These are phyloP conservation scores for Candida gorgasii DNA, from an alignment of 805 yeast species.

Conservation along the genomic window DNA sequence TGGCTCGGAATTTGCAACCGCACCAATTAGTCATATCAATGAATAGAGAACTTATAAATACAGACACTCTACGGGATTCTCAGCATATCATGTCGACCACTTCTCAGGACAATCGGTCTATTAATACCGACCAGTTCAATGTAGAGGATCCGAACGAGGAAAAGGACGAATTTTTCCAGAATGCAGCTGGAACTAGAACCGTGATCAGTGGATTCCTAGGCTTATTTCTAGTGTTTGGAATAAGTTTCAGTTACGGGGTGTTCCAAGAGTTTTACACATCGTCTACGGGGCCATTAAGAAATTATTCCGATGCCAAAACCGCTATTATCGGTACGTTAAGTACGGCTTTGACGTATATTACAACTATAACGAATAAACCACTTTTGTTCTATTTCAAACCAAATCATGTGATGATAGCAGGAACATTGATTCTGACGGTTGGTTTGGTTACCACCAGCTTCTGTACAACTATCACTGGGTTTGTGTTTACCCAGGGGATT, in stretches of 20 bases:
- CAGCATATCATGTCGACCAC: neutral
- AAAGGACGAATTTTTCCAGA: constrained; percentile 8
- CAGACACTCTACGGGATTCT: neutral
- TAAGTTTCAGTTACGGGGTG: constrained; percentile 37
- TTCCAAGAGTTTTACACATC: constrained; percentile 36
- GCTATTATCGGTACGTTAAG: constrained; percentile 36
- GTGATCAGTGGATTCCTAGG: constrained; percentile 21
- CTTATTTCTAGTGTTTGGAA: constrained; percentile 37
- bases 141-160: constrained; percentile 1
- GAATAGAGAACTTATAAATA: too few species aligned
- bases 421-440: constrained; percentile 24
- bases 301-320: constrained; percentile 24
- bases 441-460: constrained; percentile 31
- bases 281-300: constrained; percentile 26
- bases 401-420: constrained; percentile 26
- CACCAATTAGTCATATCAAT: too few species aligned
- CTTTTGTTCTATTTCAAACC: constrained; percentile 19
- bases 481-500: constrained; percentile 33
- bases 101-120: neutral
- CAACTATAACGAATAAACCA: constrained; percentile 27
- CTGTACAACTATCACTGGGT: constrained; percentile 23
- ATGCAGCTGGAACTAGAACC: constrained; percentile 14
- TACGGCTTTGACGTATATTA: constrained; percentile 28
- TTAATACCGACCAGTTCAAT: constrained; percentile 2
- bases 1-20: too few species aligned